Evolutionary conservation across 257 asterid species (phyloP).

Genomic region (Nicotiana paniculata): DNA sequence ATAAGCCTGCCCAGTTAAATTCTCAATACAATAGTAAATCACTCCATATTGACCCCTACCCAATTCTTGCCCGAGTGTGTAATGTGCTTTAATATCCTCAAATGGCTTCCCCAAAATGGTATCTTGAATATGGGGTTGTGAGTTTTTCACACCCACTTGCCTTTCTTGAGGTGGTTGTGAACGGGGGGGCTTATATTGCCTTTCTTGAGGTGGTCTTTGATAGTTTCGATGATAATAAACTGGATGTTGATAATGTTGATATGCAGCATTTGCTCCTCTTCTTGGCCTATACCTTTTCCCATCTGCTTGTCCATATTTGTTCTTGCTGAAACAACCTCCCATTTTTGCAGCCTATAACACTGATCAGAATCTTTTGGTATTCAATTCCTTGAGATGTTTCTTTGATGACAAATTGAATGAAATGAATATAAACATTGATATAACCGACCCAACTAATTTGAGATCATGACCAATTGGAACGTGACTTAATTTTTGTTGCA

Average conservation of each 20-base stretch:
- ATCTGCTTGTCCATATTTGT: constrained; percentile 22
- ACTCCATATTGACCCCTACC: constrained; percentile 89
- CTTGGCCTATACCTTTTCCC: constrained; percentile 37
- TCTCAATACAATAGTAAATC: constrained; percentile 57
- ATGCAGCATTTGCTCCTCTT: constrained; percentile 6
- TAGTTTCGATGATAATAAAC: constrained; percentile 28
- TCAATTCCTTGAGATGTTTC: not conserved
- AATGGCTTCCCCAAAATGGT: constrained; percentile 55
- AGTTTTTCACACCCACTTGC: constrained; percentile 20
- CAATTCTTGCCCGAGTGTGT: constrained; percentile 52
- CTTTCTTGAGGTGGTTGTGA: not conserved
- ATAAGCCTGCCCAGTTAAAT: constrained; percentile 37
- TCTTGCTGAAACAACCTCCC: constrained; percentile 72
- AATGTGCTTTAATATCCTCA: constrained; percentile 51
- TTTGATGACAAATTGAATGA: not conserved
- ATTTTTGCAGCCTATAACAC: constrained; percentile 8
- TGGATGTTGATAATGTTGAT: not conserved
- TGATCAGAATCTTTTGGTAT: constrained; percentile 10
- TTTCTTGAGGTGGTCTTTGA: constrained; percentile 33
- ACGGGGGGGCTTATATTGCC: constrained; percentile 21
- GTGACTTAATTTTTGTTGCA: not conserved
- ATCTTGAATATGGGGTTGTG: constrained; percentile 24
- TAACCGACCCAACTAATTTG: not conserved
- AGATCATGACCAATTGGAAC: not conserved
- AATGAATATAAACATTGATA: not conserved